Evolutionary conservation across 768 basidiomycete genomes (phyloP).

Genomic region (Termitomyces sp.): DNA sequence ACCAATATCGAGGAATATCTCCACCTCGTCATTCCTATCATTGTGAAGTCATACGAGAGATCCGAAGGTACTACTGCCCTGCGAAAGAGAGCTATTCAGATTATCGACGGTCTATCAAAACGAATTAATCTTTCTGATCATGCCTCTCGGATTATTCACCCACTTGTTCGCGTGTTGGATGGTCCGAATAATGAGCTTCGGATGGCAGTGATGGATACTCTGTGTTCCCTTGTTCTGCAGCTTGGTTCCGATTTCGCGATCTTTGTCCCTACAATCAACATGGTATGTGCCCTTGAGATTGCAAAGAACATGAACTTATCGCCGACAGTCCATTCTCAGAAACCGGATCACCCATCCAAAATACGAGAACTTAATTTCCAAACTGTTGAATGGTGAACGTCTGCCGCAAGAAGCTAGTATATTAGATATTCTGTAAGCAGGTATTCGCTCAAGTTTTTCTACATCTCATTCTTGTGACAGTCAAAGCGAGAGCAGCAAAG

Average conservation of each 20-base stretch:
- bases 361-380: conserved; percentile 85
- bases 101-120: conserved; percentile 84
- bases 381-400: conserved; percentile 87
- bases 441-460: not conserved
- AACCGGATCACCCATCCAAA: conserved; percentile 74
- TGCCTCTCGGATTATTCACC: conserved; percentile 94
- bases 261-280: conserved; percentile 95
- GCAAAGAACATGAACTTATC: not conserved
- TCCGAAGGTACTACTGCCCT: conserved; percentile 66
- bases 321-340: conserved; percentile 60
- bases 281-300: conserved; percentile 43
- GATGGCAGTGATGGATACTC: conserved; percentile 84
- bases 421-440: conserved; percentile 57
- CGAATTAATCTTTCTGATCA: conserved; percentile 98
- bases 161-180: conserved; percentile 82
- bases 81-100: conserved; percentile 86
- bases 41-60: conserved; percentile 87
- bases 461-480: conserved; percentile 21
- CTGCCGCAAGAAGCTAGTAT: conserved; percentile 81
- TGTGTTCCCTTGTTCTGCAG: conserved; percentile 89
- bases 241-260: conserved; percentile 96
- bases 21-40: conserved; percentile 92
- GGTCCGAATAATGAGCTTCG: conserved; percentile 72
- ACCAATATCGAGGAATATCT: conserved; percentile 97
- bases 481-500: conserved; percentile 53